A percentile compares a stretch with the other conserved stretches of the same genome.
These are phyloP conservation scores for Hypomontagnella submonticulosa DNA, from an alignment of 495 filamentous ascomycete species.

Conservation along the genomic window DNA sequence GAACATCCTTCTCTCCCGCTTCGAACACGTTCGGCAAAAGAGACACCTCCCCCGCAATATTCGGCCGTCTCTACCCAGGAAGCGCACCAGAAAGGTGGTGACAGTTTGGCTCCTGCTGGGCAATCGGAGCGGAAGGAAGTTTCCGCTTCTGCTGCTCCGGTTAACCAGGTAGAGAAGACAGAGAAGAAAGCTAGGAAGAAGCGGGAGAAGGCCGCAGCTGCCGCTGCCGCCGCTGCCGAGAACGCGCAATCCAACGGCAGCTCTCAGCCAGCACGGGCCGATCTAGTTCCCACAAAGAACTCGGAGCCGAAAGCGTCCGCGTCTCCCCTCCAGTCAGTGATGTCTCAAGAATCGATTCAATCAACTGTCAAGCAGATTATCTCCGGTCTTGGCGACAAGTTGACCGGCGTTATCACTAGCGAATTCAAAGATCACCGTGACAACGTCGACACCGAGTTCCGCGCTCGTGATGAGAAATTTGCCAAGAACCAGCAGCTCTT, in stretches of 20 bases:
- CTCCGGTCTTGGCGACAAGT: slow-evolving; percentile 54
- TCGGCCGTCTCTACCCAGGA: slow-evolving; percentile 33
- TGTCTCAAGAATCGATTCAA: slow-evolving; percentile 58
- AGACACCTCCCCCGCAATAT: slow-evolving; percentile 42
- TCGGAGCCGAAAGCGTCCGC: slow-evolving; percentile 28
- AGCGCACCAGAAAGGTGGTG: slow-evolving; percentile 27
- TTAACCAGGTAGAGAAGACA: slow-evolving; percentile 53
- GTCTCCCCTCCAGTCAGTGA: slow-evolving; percentile 34
- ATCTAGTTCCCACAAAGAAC: slow-evolving; percentile 31
- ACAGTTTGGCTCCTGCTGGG: slow-evolving; percentile 16
- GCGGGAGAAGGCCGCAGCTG: slow-evolving; percentile 52
- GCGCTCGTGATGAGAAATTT: slow-evolving; percentile 52
- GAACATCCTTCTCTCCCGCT: slow-evolving; percentile 47
- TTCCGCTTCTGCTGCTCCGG: slow-evolving; percentile 48
- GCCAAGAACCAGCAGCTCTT: slow-evolving; percentile 62
- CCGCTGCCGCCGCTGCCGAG: slow-evolving; percentile 48
- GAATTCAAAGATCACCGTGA: slow-evolving; percentile 58
- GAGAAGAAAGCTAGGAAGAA: slow-evolving; percentile 63
- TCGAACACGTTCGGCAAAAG: slow-evolving; percentile 55
- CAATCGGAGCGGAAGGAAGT: slow-evolving; percentile 56
- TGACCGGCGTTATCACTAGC: slow-evolving; percentile 55
- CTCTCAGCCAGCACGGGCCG: slow-evolving; percentile 39
- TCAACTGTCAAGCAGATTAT: slow-evolving; percentile 58
- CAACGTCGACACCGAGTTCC: slow-evolving; percentile 52
- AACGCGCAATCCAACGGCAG: slow-evolving; percentile 43